Evolutionary conservation across 352 stramenopile species (phyloP), one percentile per base, ranked within the genome.

Genomic region (Globisporangium canariense): DNA sequence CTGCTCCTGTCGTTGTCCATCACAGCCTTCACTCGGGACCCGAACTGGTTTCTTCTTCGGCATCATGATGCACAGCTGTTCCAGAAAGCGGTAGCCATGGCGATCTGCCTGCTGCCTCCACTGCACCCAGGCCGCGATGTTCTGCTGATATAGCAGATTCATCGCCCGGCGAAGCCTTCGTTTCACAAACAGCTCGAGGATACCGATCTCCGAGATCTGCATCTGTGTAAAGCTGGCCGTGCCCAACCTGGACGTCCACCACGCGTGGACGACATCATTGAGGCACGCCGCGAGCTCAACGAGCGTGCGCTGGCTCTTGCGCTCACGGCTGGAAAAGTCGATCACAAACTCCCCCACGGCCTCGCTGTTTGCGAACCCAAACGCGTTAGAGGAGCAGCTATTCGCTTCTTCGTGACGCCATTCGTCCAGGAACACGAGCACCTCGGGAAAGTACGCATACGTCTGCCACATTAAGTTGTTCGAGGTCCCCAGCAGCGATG

Each of bases 401-500:
- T 36, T 36, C 32, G 32, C 79, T 77, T 22, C 77, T 78, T 64
- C 63, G 28, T n/a, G 63, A 25, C 56, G 55, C 83, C 78, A 91
- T 1, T 87, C 76, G 59, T 91, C 80, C 18, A 91, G 68, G 25
- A 70, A 89, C 38, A 88, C 69, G 7, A 91, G 72, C 28, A 90
- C 64, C 38, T 91, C 83, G 0, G 83, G 83, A 40, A 88, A 89
- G 30, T 89, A 89, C 34, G 87, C 76, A 40, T 86, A 84, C 11
- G 83, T 87, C 46, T 91, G 77, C 16, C 73, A 66, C 34, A 87
- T 28, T 7, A 91, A 67, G 20, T n/a, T 43, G 16, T 60, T 49
- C 2, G 34, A 22, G 4, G 45, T 43, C n/a, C 20, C 8, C 20
- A 56, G n/a, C 22, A 55, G 13, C 22, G 32, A 57, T 6, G 51